Evolutionary conservation across 768 basidiomycete genomes (phyloP).

Genomic region (Melanogaster broomeanus): DNA sequence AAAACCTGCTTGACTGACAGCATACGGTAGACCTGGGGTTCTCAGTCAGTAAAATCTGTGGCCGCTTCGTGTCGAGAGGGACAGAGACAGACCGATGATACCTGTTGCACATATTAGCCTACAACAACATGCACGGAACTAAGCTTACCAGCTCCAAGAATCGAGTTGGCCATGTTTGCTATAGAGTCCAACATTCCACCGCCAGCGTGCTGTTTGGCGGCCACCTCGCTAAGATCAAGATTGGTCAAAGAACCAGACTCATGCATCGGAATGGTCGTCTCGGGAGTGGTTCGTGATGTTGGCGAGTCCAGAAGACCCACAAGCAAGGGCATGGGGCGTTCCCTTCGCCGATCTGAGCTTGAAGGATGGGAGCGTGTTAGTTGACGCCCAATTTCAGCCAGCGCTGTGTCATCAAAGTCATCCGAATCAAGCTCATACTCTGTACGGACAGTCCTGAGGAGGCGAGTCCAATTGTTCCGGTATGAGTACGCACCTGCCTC

Average conservation of each 20-base stretch:
- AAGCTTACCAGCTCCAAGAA: slow-evolving; percentile 82
- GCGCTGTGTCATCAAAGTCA: slow-evolving; percentile 63
- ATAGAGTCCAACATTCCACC: slow-evolving; percentile 79
- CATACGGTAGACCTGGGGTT: slow-evolving; percentile 83
- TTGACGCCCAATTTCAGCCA: slow-evolving; percentile 31
- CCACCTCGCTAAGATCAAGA: slow-evolving; percentile 68
- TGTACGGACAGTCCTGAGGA: slow-evolving; percentile 32
- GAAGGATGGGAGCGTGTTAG: slow-evolving; percentile 20
- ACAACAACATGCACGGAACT: slow-evolving; percentile 4
- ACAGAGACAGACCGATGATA: slow-evolving; percentile 61
- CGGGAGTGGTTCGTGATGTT: slow-evolving; percentile 53
- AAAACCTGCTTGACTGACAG: slow-evolving; percentile 94
- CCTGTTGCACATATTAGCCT: slow-evolving; percentile 41
- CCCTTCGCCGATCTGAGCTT: slow-evolving; percentile 40
- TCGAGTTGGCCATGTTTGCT: slow-evolving; percentile 96
- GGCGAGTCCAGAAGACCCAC: slow-evolving; percentile 75
- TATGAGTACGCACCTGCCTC: slow-evolving; percentile 69
- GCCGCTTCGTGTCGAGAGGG: not conserved
- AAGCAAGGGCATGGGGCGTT: slow-evolving; percentile 73
- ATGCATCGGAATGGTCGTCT: slow-evolving; percentile 53
- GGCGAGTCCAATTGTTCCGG: not conserved
- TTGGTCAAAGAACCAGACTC: slow-evolving; percentile 28
- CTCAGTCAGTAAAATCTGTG: slow-evolving; percentile 2
- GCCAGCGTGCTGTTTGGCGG: slow-evolving; percentile 63
- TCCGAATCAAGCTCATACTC: slow-evolving; percentile 87